Evolutionary conservation across 495 filamentous ascomycete genomes (phyloP), one percentile per base, ranked within the genome.

Genomic region (Penicillium cinerascens): DNA sequence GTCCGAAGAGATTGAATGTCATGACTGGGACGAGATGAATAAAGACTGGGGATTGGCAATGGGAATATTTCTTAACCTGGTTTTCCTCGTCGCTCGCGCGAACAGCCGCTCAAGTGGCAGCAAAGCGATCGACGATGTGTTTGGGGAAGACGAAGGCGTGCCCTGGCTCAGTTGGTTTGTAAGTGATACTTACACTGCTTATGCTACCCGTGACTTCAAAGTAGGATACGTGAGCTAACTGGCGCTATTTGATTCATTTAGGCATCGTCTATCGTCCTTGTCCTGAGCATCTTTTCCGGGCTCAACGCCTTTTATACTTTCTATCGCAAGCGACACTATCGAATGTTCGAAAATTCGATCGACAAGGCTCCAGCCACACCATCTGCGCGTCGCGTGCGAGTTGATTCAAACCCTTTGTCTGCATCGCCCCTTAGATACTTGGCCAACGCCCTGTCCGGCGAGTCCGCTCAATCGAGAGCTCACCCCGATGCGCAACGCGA

Each of bases 281-380:
- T 80, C n/a, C 75, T 95, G 9, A 78, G 79, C 1, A 46, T 78
- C 42, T 69, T 88, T 47, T 89, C 90, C 37, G 65, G 77, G 18
- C 57, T 79, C 11, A 98, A 97, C 72, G 84, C 89, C 1, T 71
- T 83, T 63, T 95, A 92, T 69, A 89, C 92, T 36, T 89, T 96
- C 73, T 76, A 79, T 42, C 86, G 88, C 44, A 88, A 86, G 61
- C 85, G 91, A 39, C 84, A 86, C 55, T 98, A 98, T 73, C 86
- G 93, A 59, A 76, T 98, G 37, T 98, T 97, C 68, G 92, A 97
- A 68, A 81, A 80, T 46, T 80, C 87, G 7, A 82, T 97, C 48
- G 88, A 95, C 54, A 68, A 73, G 37, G 62, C 77, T 2, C 92
- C 88, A 3, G 77, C 80, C 36, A 97, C 92, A 2, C 89, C 91